Evolutionary conservation across 495 filamentous ascomycete species (phyloP), one percentile per base, ranked within the genome.

Genomic region (Hypoxylon crocopeplum): DNA sequence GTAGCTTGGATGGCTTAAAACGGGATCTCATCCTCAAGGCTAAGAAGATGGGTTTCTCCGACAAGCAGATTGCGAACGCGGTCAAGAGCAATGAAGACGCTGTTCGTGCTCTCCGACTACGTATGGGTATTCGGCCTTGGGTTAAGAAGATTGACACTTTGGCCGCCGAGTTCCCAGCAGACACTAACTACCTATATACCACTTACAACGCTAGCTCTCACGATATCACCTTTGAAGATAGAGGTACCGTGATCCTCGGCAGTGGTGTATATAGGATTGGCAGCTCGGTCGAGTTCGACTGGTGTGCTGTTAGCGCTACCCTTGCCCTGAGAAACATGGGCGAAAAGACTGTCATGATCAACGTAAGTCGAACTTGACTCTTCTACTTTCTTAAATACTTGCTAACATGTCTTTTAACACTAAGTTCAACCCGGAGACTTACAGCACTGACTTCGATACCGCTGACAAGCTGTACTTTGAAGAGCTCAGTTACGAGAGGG

Each of bases 91-190:
- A 86, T 34, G 93, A 98, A 77, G 90, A 96, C 69, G 86, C 93
- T 58, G 92, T 97, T 50, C 90, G 93, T 42, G 90, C 90, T 41
- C 82, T 88, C 63, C 81, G 93, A 66, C 86, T 89, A 79, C 83
- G 87, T 67, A 95, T 96, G 70, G 92, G 89, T 42, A 89, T 98
- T 75, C 79, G 77, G 25, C 84, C 93, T 3, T 98, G 89, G 79
- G 93, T 98, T 15, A 98, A 98, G 87, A 96, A 92, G 80, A 97
- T 97, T 61, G 92, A 98, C 71, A 97, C 93, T 37, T 85, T 98
- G 50, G 93, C 93, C 64, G 93, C 93, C 24, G 93, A 98, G 73
- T 98, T 97, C 77, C 93, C 94, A n/a, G 93, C 93, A 48, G 85
- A 93, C 56, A 96, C 93, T 59, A 97, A 97, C 79, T 97, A 97